Evolutionary conservation across 1,139 yeast species (phyloP), one percentile per base, ranked within the genome.

Genomic region (Kodamaea arcana): DNA sequence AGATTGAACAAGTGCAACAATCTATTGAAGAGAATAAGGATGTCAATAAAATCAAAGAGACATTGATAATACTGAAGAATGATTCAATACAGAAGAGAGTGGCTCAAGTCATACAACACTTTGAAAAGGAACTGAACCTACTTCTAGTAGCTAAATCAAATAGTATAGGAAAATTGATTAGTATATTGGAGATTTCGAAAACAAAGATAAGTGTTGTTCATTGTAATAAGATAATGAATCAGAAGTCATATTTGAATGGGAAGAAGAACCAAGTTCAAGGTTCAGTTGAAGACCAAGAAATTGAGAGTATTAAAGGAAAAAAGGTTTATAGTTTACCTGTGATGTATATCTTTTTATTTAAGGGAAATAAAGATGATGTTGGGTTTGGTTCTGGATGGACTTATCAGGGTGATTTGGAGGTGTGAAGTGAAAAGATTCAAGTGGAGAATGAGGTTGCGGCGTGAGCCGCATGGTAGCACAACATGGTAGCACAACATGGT

Each of bases 171-270:
- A 60, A 60, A 38, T 36, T 54, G 22, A 45, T 60, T 10, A 47
- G 61, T 4, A 46, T 60, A 4, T 44, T 52, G 11, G 65, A 60
- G 34, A 59, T 60, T n/a, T 51, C 45, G 11, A 60, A 59, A 28
- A 15, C 30, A 25, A 31, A 27, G 25, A 14, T 21, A 15, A 13
- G 22, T 18, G 12, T 35, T n/a, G 24, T 24, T 5, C 52, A 48
- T 27, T 41, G 26, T 32, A 48, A 48, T 32, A 45, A 41, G 30
- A 42, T 45, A 11, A 24, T 20, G 14, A 31, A 32, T 25, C 38
- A 31, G 27, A 33, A 36, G 14, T 38, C 51, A 11, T 20, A 20
- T 15, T 15, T 32, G 15, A 34, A 39, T 12, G 47, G 46, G 2
- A 35, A 36, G 7, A 7, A 31, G 14, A 33, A 8, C 8, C 24